Evolutionary conservation across 345 rosid genomes (phyloP).

Genomic region (Populus alba): DNA sequence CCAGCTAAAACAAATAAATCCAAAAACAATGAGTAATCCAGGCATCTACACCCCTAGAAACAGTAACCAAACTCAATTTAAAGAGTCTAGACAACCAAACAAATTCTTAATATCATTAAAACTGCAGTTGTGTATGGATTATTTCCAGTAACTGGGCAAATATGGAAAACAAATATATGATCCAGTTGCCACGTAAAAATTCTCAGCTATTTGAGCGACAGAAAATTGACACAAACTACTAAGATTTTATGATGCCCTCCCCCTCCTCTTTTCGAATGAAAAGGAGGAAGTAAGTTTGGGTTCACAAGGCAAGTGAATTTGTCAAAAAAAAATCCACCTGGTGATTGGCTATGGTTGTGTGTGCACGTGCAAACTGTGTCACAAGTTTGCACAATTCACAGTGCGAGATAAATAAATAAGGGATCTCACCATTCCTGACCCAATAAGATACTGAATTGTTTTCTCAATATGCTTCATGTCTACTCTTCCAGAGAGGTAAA

Average conservation of each 20-base stretch:
- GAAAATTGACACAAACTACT: no score
- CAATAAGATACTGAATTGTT: constrained; percentile 64
- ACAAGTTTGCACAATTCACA: neutral
- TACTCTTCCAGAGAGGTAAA: constrained; percentile 58
- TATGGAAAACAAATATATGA: no score
- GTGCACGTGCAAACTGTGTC: neutral
- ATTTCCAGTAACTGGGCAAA: no score
- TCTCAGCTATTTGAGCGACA: no score
- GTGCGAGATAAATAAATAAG: neutral
- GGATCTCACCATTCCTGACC: constrained; percentile 61
- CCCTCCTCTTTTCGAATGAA: neutral
- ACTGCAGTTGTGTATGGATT: no score
- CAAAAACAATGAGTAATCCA: neutral
- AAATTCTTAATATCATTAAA: neutral
- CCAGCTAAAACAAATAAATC: neutral
- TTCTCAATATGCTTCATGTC: constrained; percentile 63
- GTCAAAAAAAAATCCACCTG: neutral
- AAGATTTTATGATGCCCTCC: neutral
- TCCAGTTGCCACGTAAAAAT: no score
- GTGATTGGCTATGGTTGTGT: neutral
- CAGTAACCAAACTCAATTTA: neutral
- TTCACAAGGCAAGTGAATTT: neutral
- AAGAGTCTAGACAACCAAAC: neutral
- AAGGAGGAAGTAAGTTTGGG: neutral
- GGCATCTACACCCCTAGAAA: neutral